A percentile compares a stretch with the other conserved stretches of the same genome.
Evolutionary conservation across 108 stramenopile species (phyloP).

Genomic region (Cylindrotheca closterium): DNA sequence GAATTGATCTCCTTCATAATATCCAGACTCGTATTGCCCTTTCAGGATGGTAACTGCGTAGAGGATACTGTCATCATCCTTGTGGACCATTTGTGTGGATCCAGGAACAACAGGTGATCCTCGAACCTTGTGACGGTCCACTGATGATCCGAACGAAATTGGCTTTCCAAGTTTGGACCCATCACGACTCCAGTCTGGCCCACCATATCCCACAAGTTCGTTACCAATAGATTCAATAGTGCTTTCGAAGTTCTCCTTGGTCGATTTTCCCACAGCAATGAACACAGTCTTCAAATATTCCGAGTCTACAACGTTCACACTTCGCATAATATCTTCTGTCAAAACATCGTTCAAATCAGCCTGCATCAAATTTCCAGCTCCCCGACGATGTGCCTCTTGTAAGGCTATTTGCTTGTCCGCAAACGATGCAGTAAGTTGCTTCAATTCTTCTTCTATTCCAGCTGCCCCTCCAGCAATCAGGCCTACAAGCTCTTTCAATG

Average conservation of each 20-base stretch:
- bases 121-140: constrained; percentile 76
- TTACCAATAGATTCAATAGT: constrained; percentile 63
- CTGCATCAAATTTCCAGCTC: constrained; percentile 77
- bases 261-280: constrained; percentile 73
- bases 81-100: constrained; percentile 66
- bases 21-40: constrained; percentile 91
- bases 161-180: constrained; percentile 68
- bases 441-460: constrained; percentile 90
- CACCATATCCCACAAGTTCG: constrained; percentile 86
- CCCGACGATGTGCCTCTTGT: constrained; percentile 68
- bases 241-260: constrained; percentile 65
- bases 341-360: constrained; percentile 89
- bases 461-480: constrained; percentile 77
- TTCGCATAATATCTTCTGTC: constrained; percentile 65
- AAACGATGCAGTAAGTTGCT: constrained; percentile 76
- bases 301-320: constrained; percentile 75
- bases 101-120: constrained; percentile 95
- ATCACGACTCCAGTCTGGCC: constrained; percentile 85
- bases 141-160: constrained; percentile 63
- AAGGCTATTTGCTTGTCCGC: constrained; percentile 82
- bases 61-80: constrained; percentile 80
- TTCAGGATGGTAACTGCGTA: constrained; percentile 92
- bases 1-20: constrained; percentile 89
- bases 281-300: constrained; percentile 91
- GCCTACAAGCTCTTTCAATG: constrained; percentile 82